phyloP scores from a whole-genome alignment of 495 filamentous ascomycete genomes.

The Eremomyces bilateralis region DNA sequence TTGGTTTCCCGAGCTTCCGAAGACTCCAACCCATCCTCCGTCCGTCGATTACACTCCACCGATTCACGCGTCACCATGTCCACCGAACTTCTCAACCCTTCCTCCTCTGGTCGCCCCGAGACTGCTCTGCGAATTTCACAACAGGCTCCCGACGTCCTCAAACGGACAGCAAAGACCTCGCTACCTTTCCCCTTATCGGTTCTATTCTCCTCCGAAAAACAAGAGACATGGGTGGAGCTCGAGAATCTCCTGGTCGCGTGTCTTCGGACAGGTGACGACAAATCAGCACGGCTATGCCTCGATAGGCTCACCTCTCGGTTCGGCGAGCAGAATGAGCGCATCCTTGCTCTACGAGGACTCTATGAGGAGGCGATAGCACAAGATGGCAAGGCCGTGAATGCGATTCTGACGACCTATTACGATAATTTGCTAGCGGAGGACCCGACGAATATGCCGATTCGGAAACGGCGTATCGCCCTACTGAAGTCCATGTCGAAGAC shows the following conservation, averaged over 20 bases:
- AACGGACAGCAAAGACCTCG: slow-evolving; percentile 25
- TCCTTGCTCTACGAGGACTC: slow-evolving; percentile 62
- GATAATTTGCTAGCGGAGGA: slow-evolving; percentile 50
- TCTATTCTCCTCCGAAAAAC: slow-evolving; percentile 37
- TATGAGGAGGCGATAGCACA: slow-evolving; percentile 68
- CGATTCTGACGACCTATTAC: slow-evolving; percentile 53
- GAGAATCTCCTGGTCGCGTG: slow-evolving; percentile 73
- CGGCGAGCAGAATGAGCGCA: slow-evolving; percentile 55
- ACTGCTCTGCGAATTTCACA: slow-evolving; percentile 51
- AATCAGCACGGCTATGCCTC: slow-evolving; percentile 50
- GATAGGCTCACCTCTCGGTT: slow-evolving; percentile 57
- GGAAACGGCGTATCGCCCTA: slow-evolving; percentile 69
- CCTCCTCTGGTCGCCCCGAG: slow-evolving; percentile 18
- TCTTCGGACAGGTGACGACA: slow-evolving; percentile 67
- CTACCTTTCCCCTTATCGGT: slow-evolving; percentile 27
- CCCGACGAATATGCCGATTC: slow-evolving; percentile 67
- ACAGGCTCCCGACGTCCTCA: slow-evolving; percentile 49
- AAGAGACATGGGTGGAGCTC: slow-evolving; percentile 58
- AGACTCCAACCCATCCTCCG: no score
- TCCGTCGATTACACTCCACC: no score
- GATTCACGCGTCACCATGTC: slow-evolving; percentile 9
- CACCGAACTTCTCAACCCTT: slow-evolving; percentile 15
- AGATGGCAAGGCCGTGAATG: slow-evolving; percentile 36
- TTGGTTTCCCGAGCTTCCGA: no score
- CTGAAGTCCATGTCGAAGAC: slow-evolving; percentile 45